Evolutionary conservation across 768 basidiomycete genomes (phyloP), one percentile per base, ranked within the genome.

Genomic region (Boletus insuetus): DNA sequence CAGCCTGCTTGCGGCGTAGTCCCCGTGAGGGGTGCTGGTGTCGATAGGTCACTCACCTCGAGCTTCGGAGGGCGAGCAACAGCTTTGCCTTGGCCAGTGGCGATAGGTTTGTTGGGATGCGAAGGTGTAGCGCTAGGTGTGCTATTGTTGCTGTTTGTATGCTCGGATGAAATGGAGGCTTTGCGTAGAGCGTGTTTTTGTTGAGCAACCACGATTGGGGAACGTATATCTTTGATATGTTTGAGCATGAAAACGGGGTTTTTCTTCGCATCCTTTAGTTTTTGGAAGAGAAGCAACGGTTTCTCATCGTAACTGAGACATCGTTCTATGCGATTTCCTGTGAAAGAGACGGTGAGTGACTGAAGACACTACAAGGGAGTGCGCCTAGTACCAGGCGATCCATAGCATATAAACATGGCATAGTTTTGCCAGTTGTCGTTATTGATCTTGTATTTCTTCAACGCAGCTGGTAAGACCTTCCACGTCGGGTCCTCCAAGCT

Each of bases 221-320:
- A 97, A 44, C 93, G 88, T 56, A 99, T 98, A 66, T 99, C 97
- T 67, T 73, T 73, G 73, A 95, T 94, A 59, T 96, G 92, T 59
- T 94, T 91, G 51, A 96, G 82, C 97, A 99, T 99, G 73, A 99
- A 99, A 9, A 99, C 96, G 3, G 97, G 96, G 58, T 97, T 94
- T 75, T 98, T 98, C 73, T 94, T 93, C 2, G 88, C 86, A 61
- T 99, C 97, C 69, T 98, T 99, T 53, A 98, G 82, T 69, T 91
- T 94, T 70, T 98, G 97, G 77, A 99, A 99, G 39, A 99, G 83
- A 46, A 98, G 79, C 34, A 99, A 77, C 0, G 97, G 97, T 66
- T 98, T 98, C 75, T 99, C 97, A 67, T 99, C 97, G 64, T 97
- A 98, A 65, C 91, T 91, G 51, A 99, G 74, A 74, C 97, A 99